A percentile compares a stretch with the other conserved stretches of the same genome.
Conservation (phyloP, 352 stramenopile species). For the Pythium utonaiense region DNA sequence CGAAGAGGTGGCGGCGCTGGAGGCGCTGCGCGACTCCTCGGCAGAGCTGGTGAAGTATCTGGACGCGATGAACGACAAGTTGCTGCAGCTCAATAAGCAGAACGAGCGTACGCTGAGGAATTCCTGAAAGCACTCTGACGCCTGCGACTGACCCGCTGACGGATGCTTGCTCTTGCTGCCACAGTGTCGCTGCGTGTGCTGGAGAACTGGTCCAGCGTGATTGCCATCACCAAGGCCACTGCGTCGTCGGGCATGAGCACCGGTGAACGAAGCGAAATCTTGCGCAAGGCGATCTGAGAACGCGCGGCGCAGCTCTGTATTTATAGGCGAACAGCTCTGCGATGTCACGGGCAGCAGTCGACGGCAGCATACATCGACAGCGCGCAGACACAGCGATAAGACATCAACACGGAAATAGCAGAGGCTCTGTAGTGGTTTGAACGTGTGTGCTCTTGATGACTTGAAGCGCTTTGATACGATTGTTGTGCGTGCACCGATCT, state of each 20-base stretch:
- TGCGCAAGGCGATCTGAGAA: constrained; percentile 46
- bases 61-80: constrained; percentile 69
- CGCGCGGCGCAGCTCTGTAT: constrained; percentile 6
- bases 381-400: background rate
- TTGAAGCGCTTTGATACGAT: too few species aligned
- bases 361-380: too few species aligned
- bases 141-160: background rate
- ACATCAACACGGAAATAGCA: background rate
- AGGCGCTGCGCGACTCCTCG: constrained; percentile 74
- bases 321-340: constrained; percentile 18
- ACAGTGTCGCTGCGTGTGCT: constrained; percentile 72
- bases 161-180: background rate
- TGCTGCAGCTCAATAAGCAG: constrained; percentile 75
- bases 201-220: constrained; percentile 81
- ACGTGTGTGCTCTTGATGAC: too few species aligned
- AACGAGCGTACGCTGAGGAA: constrained; percentile 58
- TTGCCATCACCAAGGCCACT: constrained; percentile 64
- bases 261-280: constrained; percentile 38
- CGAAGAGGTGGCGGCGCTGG: constrained; percentile 74
- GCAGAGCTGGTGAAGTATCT: constrained; percentile 72
- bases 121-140: background rate
- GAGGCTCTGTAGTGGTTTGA: background rate
- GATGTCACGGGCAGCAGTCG: too few species aligned
- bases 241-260: constrained; percentile 14
- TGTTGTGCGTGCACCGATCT: too few species aligned